Conservation (phyloP, 1,284 basidiomycete species). For the Dichomitus squalens region DNA sequence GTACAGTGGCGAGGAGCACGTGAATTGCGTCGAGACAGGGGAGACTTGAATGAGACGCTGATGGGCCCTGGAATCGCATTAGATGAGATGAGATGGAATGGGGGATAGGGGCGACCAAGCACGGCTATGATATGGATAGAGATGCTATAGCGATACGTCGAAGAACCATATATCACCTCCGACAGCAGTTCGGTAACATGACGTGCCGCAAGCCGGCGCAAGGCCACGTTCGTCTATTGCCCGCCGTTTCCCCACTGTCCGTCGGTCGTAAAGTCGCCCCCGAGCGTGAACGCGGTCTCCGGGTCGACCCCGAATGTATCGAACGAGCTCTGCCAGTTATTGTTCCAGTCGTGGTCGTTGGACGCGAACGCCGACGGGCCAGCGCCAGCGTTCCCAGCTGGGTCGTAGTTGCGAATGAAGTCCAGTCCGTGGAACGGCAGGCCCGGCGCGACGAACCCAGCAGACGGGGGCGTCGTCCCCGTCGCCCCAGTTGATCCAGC, state of each 20-base stretch:
- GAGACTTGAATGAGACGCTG: not conserved
- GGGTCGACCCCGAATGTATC: conserved; percentile 76
- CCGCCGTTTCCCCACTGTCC: conserved; percentile 20
- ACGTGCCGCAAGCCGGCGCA: not conserved
- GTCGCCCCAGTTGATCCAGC: conserved; percentile 56
- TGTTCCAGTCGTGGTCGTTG: conserved; percentile 62
- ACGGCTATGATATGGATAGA: conserved; percentile 12
- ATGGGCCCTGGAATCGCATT: too few species aligned
- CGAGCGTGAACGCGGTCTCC: conserved; percentile 66
- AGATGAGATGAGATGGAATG: not conserved
- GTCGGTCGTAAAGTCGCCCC: conserved; percentile 37
- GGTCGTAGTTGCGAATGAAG: conserved; percentile 72
- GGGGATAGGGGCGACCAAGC: not conserved
- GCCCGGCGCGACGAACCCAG: conserved; percentile 67
- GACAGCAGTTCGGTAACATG: not conserved
- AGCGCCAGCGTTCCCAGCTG: conserved; percentile 19
- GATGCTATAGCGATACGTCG: not conserved
- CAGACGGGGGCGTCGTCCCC: conserved; percentile 56
- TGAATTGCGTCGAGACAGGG: not conserved
- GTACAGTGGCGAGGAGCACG: not conserved
- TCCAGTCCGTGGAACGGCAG: conserved; percentile 80
- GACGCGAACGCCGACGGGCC: conserved; percentile 20
- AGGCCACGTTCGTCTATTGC: not conserved
- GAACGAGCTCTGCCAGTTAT: conserved; percentile 67
- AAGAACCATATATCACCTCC: not conserved